Percentiles rank a stretch among this genome's conserved stretches.
These are phyloP conservation scores for Thelephora ganbajun DNA, from an alignment of 768 basidiomycete species.

Conservation along the genomic window DNA sequence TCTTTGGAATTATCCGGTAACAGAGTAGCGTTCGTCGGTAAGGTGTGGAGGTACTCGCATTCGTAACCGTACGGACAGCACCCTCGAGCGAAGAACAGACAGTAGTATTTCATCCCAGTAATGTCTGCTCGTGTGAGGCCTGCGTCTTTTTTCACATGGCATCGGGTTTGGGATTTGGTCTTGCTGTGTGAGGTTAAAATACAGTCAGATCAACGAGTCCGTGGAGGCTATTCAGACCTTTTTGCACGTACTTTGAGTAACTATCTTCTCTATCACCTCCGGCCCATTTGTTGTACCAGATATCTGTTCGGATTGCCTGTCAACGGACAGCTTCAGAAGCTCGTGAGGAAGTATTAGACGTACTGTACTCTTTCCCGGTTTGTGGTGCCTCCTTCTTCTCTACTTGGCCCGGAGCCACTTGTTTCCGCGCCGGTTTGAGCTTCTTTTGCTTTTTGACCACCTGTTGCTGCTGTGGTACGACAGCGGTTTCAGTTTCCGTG, in stretches of 20 bases:
- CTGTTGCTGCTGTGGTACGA: not conserved
- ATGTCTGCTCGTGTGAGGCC: conserved; percentile 94
- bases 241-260: conserved; percentile 76
- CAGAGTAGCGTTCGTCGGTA: conserved; percentile 56
- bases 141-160: conserved; percentile 74
- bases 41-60: conserved; percentile 87
- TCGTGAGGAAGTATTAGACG: conserved; percentile 17
- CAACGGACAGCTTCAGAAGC: not conserved
- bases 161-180: conserved; percentile 87
- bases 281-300: conserved; percentile 99
- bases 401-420: conserved; percentile 83
- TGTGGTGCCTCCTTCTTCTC: conserved; percentile 81
- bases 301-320: conserved; percentile 34
- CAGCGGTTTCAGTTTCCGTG: not conserved
- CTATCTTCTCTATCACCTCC: conserved; percentile 95
- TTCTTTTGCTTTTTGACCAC: conserved; percentile 36
- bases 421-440: conserved; percentile 84
- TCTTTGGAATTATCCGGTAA: conserved; percentile 90
- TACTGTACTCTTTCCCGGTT: conserved; percentile 94
- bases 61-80: conserved; percentile 99
- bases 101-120: conserved; percentile 83
- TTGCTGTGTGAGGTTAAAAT: conserved; percentile 52
- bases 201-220: too few relatives aligned
- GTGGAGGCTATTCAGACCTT: not conserved
- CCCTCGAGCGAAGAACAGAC: conserved; percentile 90